A percentile compares a stretch with the other conserved stretches of the same genome.
These are phyloP conservation scores for Gyrodon lividus DNA, from an alignment of 768 basidiomycete species.

Conservation along the genomic window DNA sequence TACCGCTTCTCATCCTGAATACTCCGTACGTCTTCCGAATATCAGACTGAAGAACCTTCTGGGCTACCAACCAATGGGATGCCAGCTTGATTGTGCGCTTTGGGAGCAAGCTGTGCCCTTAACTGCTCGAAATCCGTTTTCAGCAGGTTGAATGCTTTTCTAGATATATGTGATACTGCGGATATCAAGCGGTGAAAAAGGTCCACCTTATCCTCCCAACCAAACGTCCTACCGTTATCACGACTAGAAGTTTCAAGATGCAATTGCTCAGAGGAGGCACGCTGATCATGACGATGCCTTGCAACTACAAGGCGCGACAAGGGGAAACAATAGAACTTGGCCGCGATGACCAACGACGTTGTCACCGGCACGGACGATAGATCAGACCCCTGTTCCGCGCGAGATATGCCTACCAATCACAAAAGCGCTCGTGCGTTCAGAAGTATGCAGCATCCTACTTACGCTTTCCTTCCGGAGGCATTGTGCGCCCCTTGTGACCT, in stretches of 20 bases:
- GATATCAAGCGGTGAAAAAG: slow-evolving; percentile 8
- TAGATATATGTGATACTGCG: slow-evolving; percentile 16
- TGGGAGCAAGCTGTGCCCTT: slow-evolving; percentile 3
- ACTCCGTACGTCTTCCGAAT: slow-evolving; percentile 6
- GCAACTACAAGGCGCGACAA: slow-evolving; percentile 1
- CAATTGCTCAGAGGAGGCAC: neutral
- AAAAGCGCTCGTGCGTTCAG: slow-evolving; percentile 15
- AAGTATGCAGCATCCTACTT: slow-evolving; percentile 2
- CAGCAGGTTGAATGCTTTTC: neutral
- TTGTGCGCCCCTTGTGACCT: slow-evolving; percentile 10
- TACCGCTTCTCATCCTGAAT: slow-evolving; percentile 8
- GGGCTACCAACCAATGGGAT: slow-evolving; percentile 9
- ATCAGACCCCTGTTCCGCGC: slow-evolving; percentile 6
- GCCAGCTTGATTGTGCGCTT: slow-evolving; percentile 8
- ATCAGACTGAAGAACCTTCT: slow-evolving; percentile 1
- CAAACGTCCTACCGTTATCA: slow-evolving; percentile 23
- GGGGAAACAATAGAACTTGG: neutral
- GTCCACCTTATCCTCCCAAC: slow-evolving; percentile 21
- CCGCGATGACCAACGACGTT: slow-evolving; percentile 1
- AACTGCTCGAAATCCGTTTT: slow-evolving; percentile 1
- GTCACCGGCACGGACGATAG: neutral
- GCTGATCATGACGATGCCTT: neutral
- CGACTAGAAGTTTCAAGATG: slow-evolving; percentile 3
- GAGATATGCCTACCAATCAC: slow-evolving; percentile 23
- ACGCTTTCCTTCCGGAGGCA: slow-evolving; percentile 16